These are phyloP conservation scores for Neurospora crassa DNA, from an alignment of 2,329 filamentous ascomycete genomes.

Conservation along the genomic window DNA sequence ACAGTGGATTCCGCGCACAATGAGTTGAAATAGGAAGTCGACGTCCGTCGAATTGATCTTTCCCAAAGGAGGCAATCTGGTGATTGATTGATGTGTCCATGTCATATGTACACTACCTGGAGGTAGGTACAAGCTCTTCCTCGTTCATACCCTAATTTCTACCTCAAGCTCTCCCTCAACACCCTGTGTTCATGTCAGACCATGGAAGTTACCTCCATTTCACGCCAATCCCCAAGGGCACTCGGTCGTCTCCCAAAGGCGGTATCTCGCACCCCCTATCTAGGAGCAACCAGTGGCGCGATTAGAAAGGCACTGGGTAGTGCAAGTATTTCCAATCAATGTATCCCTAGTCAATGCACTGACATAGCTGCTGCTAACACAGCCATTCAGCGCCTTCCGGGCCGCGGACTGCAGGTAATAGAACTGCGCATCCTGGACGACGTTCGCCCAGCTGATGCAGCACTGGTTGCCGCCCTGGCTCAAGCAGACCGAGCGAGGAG, in stretches of 20 bases:
- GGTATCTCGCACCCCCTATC: background rate
- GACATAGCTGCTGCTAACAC: background rate
- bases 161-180: background rate
- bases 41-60: background rate
- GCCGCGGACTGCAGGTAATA: background rate
- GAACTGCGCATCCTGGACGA: background rate
- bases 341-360: background rate
- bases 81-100: background rate
- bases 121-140: too few species aligned
- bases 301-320: background rate
- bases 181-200: background rate
- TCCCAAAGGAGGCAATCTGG: too few species aligned
- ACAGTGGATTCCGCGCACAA: background rate
- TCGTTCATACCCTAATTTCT: too few species aligned
- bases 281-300: background rate
- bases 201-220: background rate
- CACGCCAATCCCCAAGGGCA: background rate
- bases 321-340: background rate
- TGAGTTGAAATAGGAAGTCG: background rate
- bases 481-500: background rate
- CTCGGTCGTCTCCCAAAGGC: too few species aligned
- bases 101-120: too few species aligned
- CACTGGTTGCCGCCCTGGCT: background rate
- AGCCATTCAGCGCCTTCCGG: background rate
- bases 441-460: slow-evolving; percentile 1